phyloP scores from a whole-genome alignment of 495 filamentous ascomycete species.

The Cairneyella variabilis region DNA sequence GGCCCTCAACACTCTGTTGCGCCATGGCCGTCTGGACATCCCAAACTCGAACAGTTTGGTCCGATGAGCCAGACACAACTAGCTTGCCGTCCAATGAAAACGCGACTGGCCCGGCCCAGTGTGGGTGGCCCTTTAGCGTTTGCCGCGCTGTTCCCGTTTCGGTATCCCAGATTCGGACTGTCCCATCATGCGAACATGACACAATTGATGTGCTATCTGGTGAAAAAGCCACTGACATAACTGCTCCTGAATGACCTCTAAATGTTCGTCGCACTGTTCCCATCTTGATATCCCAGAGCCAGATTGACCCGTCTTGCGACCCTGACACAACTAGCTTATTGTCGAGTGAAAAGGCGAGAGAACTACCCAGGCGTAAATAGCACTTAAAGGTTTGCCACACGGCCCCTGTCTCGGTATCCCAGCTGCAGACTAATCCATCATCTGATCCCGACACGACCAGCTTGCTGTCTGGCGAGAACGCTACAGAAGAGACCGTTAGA shows the following conservation, averaged over 20 bases:
- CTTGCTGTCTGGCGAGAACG: constrained; percentile 23
- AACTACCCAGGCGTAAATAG: not conserved
- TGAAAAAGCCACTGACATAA: constrained; percentile 32
- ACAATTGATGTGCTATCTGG: constrained; percentile 7
- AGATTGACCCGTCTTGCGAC: constrained; percentile 9
- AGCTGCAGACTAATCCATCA: not conserved
- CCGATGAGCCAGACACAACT: constrained; percentile 9
- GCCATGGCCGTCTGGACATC: constrained; percentile 16
- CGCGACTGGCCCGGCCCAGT: not conserved
- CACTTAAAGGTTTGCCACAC: constrained; percentile 4
- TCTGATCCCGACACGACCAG: constrained; percentile 2
- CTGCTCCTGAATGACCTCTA: constrained; percentile 22
- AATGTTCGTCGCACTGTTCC: constrained; percentile 19
- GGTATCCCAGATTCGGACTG: constrained; percentile 6
- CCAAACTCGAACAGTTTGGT: constrained; percentile 21
- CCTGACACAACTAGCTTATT: not conserved
- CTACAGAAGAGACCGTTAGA: constrained; percentile 15
- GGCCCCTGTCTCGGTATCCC: not conserved
- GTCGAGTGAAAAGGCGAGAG: constrained; percentile 31
- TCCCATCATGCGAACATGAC: constrained; percentile 1
- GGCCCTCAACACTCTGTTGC: constrained; percentile 22
- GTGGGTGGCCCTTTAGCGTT: constrained; percentile 3
- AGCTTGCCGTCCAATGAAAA: constrained; percentile 9
- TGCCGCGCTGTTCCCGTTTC: not conserved
- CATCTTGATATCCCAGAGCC: constrained; percentile 22